Conservation (phyloP, 805 yeast genomes). For the Metschnikowia borealis region DNA sequence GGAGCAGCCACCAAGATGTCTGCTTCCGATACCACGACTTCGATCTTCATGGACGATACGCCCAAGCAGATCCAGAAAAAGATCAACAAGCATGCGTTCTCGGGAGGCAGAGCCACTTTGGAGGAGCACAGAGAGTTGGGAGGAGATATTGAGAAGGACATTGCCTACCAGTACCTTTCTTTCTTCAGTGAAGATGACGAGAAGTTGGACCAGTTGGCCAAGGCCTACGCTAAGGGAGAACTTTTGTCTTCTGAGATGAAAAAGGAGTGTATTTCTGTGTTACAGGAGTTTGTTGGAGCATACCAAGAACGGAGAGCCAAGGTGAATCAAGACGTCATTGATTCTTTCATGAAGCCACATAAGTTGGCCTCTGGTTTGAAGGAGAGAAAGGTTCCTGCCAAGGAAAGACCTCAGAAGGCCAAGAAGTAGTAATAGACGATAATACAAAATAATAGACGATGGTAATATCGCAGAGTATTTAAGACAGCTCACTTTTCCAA, state of each 20-base stretch:
- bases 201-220: conserved; percentile 56
- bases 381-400: conserved; percentile 70
- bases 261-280: conserved; percentile 72
- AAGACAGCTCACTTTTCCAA: background rate
- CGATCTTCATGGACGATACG: conserved; percentile 94
- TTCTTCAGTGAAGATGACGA: conserved; percentile 90
- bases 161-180: conserved; percentile 86
- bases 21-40: conserved; percentile 84
- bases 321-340: conserved; percentile 59
- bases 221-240: conserved; percentile 73
- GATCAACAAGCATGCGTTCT: conserved; percentile 92
- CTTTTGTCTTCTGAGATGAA: conserved; percentile 91
- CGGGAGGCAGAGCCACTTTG: conserved; percentile 83
- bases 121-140: conserved; percentile 91
- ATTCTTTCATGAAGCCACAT: conserved; percentile 80
- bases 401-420: conserved; percentile 44
- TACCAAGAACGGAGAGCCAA: conserved; percentile 77
- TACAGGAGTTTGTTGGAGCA: conserved; percentile 72
- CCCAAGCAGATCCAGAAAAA: conserved; percentile 89
- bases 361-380: conserved; percentile 68
- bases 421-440: conserved; percentile 23
- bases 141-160: conserved; percentile 94
- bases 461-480: background rate
- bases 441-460: background rate
- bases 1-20: conserved; percentile 97